Evolutionary conservation across 1,139 yeast species (phyloP).

Genomic region (Pneumocystis sp.): DNA sequence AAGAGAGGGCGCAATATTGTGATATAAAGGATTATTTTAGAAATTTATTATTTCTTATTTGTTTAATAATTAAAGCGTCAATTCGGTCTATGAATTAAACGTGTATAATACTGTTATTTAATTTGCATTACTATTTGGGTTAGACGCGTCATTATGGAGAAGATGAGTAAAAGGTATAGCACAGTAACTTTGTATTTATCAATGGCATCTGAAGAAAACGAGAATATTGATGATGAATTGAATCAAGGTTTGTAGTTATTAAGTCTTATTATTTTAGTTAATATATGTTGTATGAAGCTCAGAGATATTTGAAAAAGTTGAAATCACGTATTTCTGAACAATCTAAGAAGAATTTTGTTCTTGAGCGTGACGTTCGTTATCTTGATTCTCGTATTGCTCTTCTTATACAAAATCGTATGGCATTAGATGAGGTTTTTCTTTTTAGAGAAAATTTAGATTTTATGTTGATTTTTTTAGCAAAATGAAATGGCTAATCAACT

Average conservation of each 20-base stretch:
- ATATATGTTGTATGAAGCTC: conserved; percentile 18
- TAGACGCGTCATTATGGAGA: conserved; percentile 18
- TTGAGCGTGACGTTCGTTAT: conserved; percentile 30
- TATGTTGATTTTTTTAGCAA: conserved; percentile 15
- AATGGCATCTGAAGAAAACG: conserved; percentile 26
- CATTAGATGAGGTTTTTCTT: conserved; percentile 22
- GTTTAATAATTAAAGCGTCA: background rate
- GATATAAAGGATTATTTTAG: background rate
- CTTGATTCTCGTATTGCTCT: conserved; percentile 29
- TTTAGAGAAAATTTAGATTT: no score
- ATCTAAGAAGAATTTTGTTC: conserved; percentile 27
- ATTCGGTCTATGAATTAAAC: background rate
- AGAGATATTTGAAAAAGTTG: conserved; percentile 23
- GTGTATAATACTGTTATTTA: background rate
- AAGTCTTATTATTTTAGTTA: background rate
- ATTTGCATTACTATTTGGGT: background rate
- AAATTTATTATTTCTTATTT: background rate
- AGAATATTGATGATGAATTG: conserved; percentile 27
- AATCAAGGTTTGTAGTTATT: conserved; percentile 15
- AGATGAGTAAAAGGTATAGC: conserved; percentile 21
- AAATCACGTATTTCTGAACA: conserved; percentile 27
- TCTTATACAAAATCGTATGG: conserved; percentile 29
- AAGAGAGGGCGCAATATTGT: background rate
- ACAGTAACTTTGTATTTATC: conserved; percentile 24
- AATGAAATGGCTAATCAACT: conserved; percentile 26